Evolutionary conservation across 2,329 filamentous ascomycete species (phyloP), one percentile per base, ranked within the genome.

Genomic region (Arthrobotrys conoides): DNA sequence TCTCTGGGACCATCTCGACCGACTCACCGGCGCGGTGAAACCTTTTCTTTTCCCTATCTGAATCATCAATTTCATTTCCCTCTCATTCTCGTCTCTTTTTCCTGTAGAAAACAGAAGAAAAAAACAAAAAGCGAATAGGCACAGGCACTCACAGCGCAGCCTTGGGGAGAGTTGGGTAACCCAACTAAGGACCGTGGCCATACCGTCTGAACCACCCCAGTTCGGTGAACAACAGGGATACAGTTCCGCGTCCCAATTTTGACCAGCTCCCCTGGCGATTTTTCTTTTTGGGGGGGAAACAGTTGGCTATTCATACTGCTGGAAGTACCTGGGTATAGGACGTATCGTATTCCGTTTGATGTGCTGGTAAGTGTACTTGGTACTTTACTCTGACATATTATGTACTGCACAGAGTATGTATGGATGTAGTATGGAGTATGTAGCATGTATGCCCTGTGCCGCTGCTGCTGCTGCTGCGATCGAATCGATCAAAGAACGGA

Each of bases 111-210:
- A 68, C 69, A 69, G 18, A 55, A 68, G 69, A 73, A 53, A 68
- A 75, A 68, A 75, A 69, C 30, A 55, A 68, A 75, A 73, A 53
- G 55, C 53, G 24, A 69, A 70, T 65, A 70, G 59, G 72, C 72
- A 76, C 71, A 76, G 65, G 57, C 72, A 51, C 72, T 66, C 59
- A 46, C 66, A 59, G 48, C 59, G 36, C 66, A 59, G 48, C 66
- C 66, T 59, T 57, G 53, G 44, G 48, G 27, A 22, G 46, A 22
- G 72, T 76, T 69, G 71, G 71, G 27, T 75, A 44, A 65, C 71
- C 71, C 64, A 76, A 65, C 57, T 69, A 18, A 55, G 46, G 59
- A 76, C 72, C 73, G 70, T 77, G 73, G 73, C 73, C 49, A 51
- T 71, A 68, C 59, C 66, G 51, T 76, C 66, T 66, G 66, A 71